Evolutionary conservation across 225 moss, liverwort and hornwort genomes (phyloP), one percentile per base, ranked within the genome.

Genomic region (Ulota crispa): DNA sequence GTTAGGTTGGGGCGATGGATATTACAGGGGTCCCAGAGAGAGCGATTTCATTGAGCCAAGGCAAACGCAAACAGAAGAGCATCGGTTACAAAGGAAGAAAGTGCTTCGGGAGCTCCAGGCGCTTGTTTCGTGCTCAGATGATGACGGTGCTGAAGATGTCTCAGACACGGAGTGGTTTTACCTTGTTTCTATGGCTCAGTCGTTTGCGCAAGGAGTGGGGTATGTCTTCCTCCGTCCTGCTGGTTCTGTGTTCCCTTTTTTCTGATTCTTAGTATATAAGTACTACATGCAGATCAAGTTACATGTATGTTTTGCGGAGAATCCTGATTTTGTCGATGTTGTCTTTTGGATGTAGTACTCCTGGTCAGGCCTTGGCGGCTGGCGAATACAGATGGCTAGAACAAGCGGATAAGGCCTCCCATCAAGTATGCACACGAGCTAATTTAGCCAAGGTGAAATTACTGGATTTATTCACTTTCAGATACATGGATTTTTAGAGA

Each of bases 91-190:
- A 11, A 89, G 96, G 79, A 88, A 70, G 73, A 94, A 94, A 74
- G 94, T 94, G 39, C 82, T 96, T 36, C 92, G 86, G 28, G 93
- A 94, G 71, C 84, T 96, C 14, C 89, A 93, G 80, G 93, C 96
- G 32, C 86, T 93, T 76, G 92, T 96, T 56, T 86, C 84, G 37
- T 82, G 64, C 73, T 12, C 86, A 63, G 92, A 90, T 50, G 91
- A 91, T 54, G 93, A 91, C 42, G 85, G 79, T 52, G 81, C 78
- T 75, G 96, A 94, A 37, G 87, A 89, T 77, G 93, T 96, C 50
- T 89, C 96, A 30, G 93, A 96, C 39, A 94, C 94, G 57, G 96
- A 96, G 83, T 96, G 94, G 94, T 96, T 96, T 84, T 96, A 89
- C 87, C 93, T 96, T 60, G 91, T 91, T 67, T 96, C 94, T 42